These are phyloP conservation scores for Cutaneotrichosporon spelunceum DNA, from an alignment of 1,284 basidiomycete genomes.

Conservation along the genomic window DNA sequence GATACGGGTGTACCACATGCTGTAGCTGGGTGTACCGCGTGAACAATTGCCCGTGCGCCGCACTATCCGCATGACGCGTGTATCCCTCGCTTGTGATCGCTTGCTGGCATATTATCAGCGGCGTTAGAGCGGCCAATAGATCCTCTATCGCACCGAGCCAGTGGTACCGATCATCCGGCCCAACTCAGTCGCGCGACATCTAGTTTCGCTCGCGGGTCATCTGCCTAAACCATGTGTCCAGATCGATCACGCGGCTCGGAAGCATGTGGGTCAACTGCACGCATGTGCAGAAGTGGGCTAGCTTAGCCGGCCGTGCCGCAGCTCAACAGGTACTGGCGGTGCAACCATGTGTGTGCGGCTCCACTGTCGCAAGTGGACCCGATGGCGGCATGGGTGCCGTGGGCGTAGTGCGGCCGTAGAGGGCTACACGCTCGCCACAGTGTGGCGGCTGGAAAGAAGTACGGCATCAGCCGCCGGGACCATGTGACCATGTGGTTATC, in stretches of 20 bases:
- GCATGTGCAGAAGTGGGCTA: too few species aligned
- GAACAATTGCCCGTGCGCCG: neutral
- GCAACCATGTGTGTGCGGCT: neutral
- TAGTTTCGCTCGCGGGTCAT: too few species aligned
- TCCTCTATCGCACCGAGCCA: too few species aligned
- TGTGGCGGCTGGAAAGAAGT: too few species aligned
- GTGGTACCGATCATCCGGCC: too few species aligned
- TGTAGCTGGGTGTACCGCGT: neutral
- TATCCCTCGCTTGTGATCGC: neutral
- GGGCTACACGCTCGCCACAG: neutral
- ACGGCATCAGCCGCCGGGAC: too few species aligned
- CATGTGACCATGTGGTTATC: neutral
- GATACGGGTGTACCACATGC: neutral
- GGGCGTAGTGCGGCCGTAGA: neutral
- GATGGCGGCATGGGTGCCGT: neutral
- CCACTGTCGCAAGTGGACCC: neutral
- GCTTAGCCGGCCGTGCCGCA: neutral
- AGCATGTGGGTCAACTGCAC: too few species aligned
- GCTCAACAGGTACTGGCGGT: neutral
- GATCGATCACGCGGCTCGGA: too few species aligned
- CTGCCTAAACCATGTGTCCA: too few species aligned
- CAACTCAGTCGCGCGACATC: too few species aligned
- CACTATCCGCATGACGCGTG: neutral
- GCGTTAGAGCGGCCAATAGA: too few species aligned
- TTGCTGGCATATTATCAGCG: too few species aligned